Conservation (phyloP, 2,329 filamentous ascomycete species). For the Orbilia javanica region DNA sequence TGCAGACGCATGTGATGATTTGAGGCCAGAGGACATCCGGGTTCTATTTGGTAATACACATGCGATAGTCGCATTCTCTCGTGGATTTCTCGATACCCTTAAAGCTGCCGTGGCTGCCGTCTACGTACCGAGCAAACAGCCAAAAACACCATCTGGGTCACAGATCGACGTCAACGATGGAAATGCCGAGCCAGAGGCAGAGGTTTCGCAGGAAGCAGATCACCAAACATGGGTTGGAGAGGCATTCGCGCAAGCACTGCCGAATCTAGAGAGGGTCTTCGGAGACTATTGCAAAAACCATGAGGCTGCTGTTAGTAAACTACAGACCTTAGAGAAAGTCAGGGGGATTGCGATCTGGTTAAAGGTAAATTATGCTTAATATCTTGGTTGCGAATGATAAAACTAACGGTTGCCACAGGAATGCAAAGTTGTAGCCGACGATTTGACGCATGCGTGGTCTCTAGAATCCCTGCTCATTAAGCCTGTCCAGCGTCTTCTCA, state of each 20-base stretch:
- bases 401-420: slow-evolving; percentile 67
- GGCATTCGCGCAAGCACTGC: slow-evolving; percentile 71
- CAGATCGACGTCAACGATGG: slow-evolving; percentile 65
- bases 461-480: slow-evolving; percentile 96
- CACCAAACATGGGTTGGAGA: slow-evolving; percentile 72
- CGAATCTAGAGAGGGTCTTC: slow-evolving; percentile 75
- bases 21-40: slow-evolving; percentile 86
- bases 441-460: slow-evolving; percentile 94
- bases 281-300: slow-evolving; percentile 76
- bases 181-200: slow-evolving; percentile 30
- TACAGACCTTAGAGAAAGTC: slow-evolving; percentile 71
- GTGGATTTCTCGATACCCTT: slow-evolving; percentile 80
- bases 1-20: slow-evolving; percentile 81
- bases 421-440: slow-evolving; percentile 90
- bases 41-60: slow-evolving; percentile 92
- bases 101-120: slow-evolving; percentile 84
- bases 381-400: not conserved
- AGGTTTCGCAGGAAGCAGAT: slow-evolving; percentile 71
- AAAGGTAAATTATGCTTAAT: slow-evolving; percentile 65
- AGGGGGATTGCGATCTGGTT: slow-evolving; percentile 82
- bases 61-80: slow-evolving; percentile 88
- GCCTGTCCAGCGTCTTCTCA: slow-evolving; percentile 92
- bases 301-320: slow-evolving; percentile 73
- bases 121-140: slow-evolving; percentile 70
- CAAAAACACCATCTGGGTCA: slow-evolving; percentile 50